Evolutionary conservation across 1,284 basidiomycete species (phyloP).

Genomic region (Cutaneotrichosporon arboriforme): DNA sequence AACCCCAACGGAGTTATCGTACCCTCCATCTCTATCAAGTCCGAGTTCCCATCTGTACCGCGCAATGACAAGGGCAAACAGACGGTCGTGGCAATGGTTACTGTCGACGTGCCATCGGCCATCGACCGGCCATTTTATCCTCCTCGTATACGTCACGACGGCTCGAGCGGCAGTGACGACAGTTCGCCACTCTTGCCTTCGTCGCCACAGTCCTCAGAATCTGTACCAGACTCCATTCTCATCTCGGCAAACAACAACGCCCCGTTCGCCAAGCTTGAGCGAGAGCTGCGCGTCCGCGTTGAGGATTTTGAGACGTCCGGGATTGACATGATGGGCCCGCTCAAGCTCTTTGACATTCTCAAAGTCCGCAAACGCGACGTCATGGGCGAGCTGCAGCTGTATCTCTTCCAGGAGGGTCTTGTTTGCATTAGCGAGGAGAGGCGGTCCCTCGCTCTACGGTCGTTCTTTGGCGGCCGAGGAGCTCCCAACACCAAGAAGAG

Average conservation of each 20-base stretch:
- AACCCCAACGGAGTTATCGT: constrained; percentile 64
- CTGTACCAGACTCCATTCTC: constrained; percentile 13
- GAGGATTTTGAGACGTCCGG: constrained; percentile 93
- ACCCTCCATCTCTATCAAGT: constrained; percentile 78
- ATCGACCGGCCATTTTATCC: constrained; percentile 44
- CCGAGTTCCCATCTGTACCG: constrained; percentile 77
- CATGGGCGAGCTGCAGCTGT: constrained; percentile 86
- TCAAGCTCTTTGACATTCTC: constrained; percentile 86
- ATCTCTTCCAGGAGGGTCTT: constrained; percentile 92
- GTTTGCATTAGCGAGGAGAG: constrained; percentile 89
- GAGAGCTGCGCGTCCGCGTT: constrained; percentile 79
- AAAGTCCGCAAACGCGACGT: constrained; percentile 79
- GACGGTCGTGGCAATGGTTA: constrained; percentile 79
- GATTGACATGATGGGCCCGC: constrained; percentile 68
- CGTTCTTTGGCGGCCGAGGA: constrained; percentile 9
- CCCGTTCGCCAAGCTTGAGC: constrained; percentile 68
- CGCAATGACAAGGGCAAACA: constrained; percentile 58
- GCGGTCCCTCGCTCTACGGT: constrained; percentile 57
- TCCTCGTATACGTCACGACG: constrained; percentile 20
- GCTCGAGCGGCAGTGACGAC: constrained; percentile 17
- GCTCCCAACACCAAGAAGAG: background rate
- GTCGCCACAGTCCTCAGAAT: constrained; percentile 27
- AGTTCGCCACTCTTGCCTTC: constrained; percentile 34
- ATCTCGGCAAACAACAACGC: background rate
- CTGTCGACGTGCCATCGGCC: constrained; percentile 79